phyloP scores from a whole-genome alignment of 768 basidiomycete species.

The Auriscalpium microsporum region DNA sequence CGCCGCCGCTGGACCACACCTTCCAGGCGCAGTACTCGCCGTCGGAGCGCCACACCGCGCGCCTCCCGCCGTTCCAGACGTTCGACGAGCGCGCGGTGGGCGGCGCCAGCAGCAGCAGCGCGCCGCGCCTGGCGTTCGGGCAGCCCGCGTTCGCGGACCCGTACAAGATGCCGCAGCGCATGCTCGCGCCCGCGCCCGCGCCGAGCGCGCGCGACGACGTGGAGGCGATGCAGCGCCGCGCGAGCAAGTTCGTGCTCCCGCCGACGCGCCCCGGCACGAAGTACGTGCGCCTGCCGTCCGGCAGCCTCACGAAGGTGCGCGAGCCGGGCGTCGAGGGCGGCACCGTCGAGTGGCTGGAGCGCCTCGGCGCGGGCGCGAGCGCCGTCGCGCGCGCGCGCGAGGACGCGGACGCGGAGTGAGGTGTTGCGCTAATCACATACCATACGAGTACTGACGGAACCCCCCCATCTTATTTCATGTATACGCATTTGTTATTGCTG shows the following conservation, averaged over 20 bases:
- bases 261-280: slow-evolving; percentile 3
- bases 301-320: slow-evolving; percentile 5
- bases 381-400: background rate
- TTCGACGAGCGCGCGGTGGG: background rate
- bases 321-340: background rate
- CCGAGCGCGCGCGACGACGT: background rate
- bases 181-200: slow-evolving; percentile 29
- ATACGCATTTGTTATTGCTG: too few species aligned
- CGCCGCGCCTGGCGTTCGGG: slow-evolving; percentile 12
- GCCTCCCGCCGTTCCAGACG: background rate
- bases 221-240: background rate
- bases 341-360: slow-evolving; percentile 3
- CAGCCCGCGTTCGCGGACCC: slow-evolving; percentile 11
- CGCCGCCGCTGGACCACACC: background rate
- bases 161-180: slow-evolving; percentile 36
- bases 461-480: too few species aligned
- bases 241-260: slow-evolving; percentile 2
- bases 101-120: background rate
- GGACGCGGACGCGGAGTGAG: background rate
- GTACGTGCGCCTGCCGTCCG: slow-evolving; percentile 1
- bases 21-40: background rate
- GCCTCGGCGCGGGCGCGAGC: background rate
- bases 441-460: too few species aligned
- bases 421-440: too few species aligned
- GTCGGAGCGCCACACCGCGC: background rate